Evolutionary conservation across 2,329 filamentous ascomycete species (phyloP), one percentile per base, ranked within the genome.

Genomic region (Alternaria sp.): DNA sequence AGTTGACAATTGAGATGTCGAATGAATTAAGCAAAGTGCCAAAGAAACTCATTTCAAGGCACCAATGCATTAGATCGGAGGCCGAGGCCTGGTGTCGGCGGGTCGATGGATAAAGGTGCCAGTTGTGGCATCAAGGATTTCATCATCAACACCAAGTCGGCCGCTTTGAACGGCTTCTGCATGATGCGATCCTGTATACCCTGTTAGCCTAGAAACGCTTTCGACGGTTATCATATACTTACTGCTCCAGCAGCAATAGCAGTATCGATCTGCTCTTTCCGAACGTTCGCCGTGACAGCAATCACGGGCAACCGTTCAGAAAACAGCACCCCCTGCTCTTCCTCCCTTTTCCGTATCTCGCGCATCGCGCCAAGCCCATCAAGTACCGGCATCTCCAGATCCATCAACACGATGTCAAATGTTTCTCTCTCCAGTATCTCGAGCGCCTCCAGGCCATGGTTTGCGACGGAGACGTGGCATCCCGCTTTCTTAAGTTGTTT

Each of bases 331-430:
- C 36, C 36, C 66, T 15, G 79, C 56, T 10, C 70, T 69, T 12
- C 79, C 70, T 21, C 62, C 46, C 83, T 79, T 11, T 79, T 75
- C 2, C 85, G 80, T 19, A 87, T 87, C 57, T 78, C 79, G 10
- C 80, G 78, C 9, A 85, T 87, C 0, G 76, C 75, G 9, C 67
- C 70, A 25, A 78, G 50, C 0, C 76, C 77, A 55, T 88, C 82
- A 67, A 88, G 83, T 5, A 87, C 78, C 0, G 86, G 86, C 86
- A 88, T 88, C 72, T 81, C 84, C 7, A 87, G 82, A 65, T 88
- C 86, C 82, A 84, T 80, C 17, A 81, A 70, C 1, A 81, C 73
- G 12, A 77, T 70, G 43, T 79, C 75, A 28, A 79, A 77, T 1
- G 51, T 62, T 17, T 70, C 59, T 28, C 69, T 63, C 28, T 79